phyloP scores from a whole-genome alignment of 352 stramenopile species.

The Phytopythium helicoides region DNA sequence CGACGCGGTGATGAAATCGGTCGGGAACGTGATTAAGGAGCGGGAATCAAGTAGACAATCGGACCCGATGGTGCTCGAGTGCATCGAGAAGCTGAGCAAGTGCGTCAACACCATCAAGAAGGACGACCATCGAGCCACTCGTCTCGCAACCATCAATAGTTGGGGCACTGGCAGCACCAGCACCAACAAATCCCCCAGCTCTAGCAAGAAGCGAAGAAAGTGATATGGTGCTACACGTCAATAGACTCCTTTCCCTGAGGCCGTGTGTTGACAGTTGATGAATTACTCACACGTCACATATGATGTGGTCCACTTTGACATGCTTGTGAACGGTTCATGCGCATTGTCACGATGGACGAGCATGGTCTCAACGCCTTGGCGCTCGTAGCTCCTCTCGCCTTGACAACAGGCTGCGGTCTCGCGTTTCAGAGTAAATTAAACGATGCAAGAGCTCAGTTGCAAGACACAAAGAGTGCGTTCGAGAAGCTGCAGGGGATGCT shows the following conservation, averaged over 20 bases:
- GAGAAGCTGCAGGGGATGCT: neutral
- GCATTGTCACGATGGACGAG: too few relatives aligned
- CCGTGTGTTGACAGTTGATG: too few relatives aligned
- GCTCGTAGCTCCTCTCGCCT: too few relatives aligned
- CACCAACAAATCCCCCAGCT: too few relatives aligned
- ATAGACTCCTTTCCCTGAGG: too few relatives aligned
- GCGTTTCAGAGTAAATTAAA: neutral
- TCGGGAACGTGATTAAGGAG: slow-evolving; percentile 6
- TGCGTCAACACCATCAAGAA: slow-evolving; percentile 22
- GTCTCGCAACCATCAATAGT: slow-evolving; percentile 12
- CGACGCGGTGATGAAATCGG: slow-evolving; percentile 12
- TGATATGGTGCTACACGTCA: too few relatives aligned
- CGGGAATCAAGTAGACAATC: slow-evolving; percentile 11
- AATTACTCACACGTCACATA: too few relatives aligned
- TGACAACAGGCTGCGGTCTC: too few relatives aligned
- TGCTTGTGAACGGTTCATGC: too few relatives aligned
- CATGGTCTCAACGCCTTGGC: too few relatives aligned
- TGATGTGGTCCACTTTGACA: too few relatives aligned
- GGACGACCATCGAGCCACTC: slow-evolving; percentile 10
- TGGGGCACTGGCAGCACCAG: neutral
- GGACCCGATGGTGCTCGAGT: slow-evolving; percentile 7
- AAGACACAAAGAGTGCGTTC: neutral
- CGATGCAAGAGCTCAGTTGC: neutral
- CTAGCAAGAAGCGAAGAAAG: neutral
- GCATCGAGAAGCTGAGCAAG: slow-evolving; percentile 14